Percentiles rank a stretch among this genome's conserved stretches.
phyloP scores from a whole-genome alignment of 768 basidiomycete species.

The Leccinum variicolor region DNA sequence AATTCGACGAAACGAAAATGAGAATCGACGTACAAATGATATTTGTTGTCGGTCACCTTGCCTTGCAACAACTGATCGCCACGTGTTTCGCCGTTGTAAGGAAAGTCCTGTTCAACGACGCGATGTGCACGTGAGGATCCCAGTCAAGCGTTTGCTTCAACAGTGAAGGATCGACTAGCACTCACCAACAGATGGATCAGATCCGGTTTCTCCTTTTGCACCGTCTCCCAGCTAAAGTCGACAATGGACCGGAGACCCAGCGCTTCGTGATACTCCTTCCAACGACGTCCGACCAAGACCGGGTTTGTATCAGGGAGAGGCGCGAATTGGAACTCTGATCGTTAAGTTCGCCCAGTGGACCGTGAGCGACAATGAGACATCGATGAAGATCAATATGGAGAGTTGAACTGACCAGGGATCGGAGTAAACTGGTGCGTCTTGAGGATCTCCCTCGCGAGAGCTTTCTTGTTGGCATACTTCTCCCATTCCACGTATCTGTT shows the following conservation, averaged over 20 bases:
- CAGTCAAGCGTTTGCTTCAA: neutral
- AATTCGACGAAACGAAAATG: neutral
- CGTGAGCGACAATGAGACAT: neutral
- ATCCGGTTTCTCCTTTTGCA: conserved; percentile 49
- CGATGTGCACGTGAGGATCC: neutral
- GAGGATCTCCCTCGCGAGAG: conserved; percentile 7
- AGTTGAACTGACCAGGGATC: conserved; percentile 7
- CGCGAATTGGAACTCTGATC: conserved; percentile 43
- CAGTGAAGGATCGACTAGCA: neutral
- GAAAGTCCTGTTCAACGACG: conserved; percentile 36
- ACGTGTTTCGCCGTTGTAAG: conserved; percentile 53
- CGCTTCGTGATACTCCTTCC: conserved; percentile 51
- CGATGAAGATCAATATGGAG: neutral
- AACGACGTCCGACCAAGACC: conserved; percentile 45
- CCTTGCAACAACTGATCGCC: conserved; percentile 39
- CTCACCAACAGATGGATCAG: conserved; percentile 42
- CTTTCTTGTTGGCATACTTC: conserved; percentile 11
- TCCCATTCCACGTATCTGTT: conserved; percentile 17
- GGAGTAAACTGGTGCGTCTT: conserved; percentile 10
- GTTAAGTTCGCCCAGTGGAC: neutral
- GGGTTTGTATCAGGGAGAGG: conserved; percentile 51
- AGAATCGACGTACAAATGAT: conserved; percentile 42
- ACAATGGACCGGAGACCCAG: conserved; percentile 46
- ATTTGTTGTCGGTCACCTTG: conserved; percentile 47
- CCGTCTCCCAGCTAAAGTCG: conserved; percentile 47